A percentile compares a stretch with the other conserved stretches of the same genome.
Conservation (phyloP, 371 early-diverging fungal species). For the Apophysomyces ossiformis region DNA sequence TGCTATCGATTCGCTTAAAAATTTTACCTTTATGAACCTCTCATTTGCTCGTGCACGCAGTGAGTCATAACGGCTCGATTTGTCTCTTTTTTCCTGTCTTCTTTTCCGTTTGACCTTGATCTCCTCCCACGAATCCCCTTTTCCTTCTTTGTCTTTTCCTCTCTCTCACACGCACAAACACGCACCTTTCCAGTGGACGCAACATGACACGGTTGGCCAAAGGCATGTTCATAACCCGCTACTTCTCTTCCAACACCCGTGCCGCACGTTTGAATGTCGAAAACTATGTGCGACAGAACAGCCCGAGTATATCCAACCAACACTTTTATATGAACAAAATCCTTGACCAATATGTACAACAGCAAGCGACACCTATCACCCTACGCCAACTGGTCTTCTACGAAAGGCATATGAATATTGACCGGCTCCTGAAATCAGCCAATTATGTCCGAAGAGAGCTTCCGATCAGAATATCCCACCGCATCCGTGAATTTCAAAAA, state of each 20-base stretch:
- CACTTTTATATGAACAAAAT: conserved; percentile 81
- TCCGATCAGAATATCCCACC: conserved; percentile 86
- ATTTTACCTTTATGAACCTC: neutral
- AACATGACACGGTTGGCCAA: neutral
- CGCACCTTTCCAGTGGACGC: neutral
- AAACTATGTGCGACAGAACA: neutral
- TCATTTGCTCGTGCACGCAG: neutral
- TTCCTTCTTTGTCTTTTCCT: no score
- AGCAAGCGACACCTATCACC: conserved; percentile 75
- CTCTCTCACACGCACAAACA: no score
- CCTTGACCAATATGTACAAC: conserved; percentile 72
- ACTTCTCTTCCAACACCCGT: neutral
- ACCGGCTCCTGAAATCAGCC: conserved; percentile 75
- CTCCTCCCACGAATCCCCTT: no score
- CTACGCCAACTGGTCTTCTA: conserved; percentile 84
- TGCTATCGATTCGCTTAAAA: neutral
- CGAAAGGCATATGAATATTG: conserved; percentile 75
- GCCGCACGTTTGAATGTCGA: neutral
- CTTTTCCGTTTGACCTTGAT: neutral
- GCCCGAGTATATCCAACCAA: conserved; percentile 28
- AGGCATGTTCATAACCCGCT: neutral
- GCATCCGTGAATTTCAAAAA: conserved; percentile 80
- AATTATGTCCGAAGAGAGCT: conserved; percentile 86
- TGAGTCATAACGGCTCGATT: conserved; percentile 3
- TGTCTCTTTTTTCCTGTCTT: neutral